Percentiles rank a stretch among this genome's conserved stretches.
These are phyloP conservation scores for Quercus rubra DNA, from an alignment of 306 rosid species.

Conservation along the genomic window DNA sequence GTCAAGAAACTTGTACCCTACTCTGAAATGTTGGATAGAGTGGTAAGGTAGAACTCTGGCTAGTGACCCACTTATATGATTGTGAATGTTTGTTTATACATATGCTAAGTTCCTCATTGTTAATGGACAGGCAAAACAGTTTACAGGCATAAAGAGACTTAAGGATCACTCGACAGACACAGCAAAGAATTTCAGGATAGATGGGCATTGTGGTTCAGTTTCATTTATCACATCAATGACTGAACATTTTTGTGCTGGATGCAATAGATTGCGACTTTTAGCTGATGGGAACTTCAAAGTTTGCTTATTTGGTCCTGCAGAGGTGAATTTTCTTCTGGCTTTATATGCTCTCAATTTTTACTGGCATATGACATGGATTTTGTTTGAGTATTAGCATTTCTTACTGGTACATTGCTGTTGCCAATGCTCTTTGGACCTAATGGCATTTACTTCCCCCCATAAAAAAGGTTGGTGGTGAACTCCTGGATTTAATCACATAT, in stretches of 20 bases:
- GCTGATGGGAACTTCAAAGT: constrained; percentile 98
- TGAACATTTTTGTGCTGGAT: constrained; percentile 97
- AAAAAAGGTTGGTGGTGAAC: not conserved
- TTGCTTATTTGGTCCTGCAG: constrained; percentile 94
- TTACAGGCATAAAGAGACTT: constrained; percentile 51
- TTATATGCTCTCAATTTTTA: constrained; percentile 9
- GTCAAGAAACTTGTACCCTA: constrained; percentile 92
- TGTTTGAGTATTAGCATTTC: not conserved
- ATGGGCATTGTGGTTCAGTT: constrained; percentile 69
- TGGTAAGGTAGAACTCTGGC: constrained; percentile 84
- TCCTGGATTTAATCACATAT: not conserved
- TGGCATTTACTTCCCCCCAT: not conserved
- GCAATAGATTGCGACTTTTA: constrained; percentile 87
- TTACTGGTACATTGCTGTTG: not conserved
- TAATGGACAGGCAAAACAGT: constrained; percentile 48
- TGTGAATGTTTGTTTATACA: constrained; percentile 17
- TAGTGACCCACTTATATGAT: constrained; percentile 17
- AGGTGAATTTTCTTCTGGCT: constrained; percentile 47
- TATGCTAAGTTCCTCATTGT: constrained; percentile 16
- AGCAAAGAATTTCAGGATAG: constrained; percentile 83
- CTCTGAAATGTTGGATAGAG: constrained; percentile 83
- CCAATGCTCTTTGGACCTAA: not conserved
- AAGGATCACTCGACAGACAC: constrained; percentile 87
- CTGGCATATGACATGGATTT: constrained; percentile 15
- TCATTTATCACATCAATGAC: constrained; percentile 96